Base-by-base conservation (phyloP, 805 yeast species). In the Wickerhamiella azyma region DNA sequence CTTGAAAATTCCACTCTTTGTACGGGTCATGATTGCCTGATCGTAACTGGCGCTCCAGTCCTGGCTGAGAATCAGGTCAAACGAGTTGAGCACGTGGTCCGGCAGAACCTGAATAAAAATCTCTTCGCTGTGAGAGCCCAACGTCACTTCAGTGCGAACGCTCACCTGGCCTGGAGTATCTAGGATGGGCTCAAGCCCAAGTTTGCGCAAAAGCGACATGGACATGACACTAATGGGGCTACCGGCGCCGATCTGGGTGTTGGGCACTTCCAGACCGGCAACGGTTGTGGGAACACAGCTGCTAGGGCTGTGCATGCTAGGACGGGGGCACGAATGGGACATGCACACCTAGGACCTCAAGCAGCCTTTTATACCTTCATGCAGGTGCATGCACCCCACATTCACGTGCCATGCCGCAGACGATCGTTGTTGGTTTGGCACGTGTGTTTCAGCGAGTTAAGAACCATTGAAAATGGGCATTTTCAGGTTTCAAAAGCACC, bases 191-290 rank as follows among this genome's bases (percentile, higher is more conserved):
- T 36, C 40, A n/a, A 40, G 26, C 10, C 39, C 37, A 2, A 45
- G 41, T 11, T 32, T 36, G 33, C 48, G 48, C 3, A 45, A 44
- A 11, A 45, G 40, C 9, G 37, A 28, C 48, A 45, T 45, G 33
- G 41, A 36, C 41, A 45, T 45, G 21, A 45, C 39, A 16, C 44
- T 36, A 28, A 45, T 21, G 32, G 43, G 43, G 26, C 39, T 37
- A 3, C 48, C 48, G 10, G 44, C 39, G 16, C 48, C 48, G 13
- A 45, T 41, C 45, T 45, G 48, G 8, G 48, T 41, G n/a, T 29
- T 35, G n/a, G 36, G 30, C 5, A 45, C 48, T n/a, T 35, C 26
- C 10, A 36, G 30, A 33, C 43, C 48, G 19, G 30, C 41, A 24
- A 45, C 45, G 14, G 40, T 40, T 13, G 48, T 41, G 17, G 28